A percentile compares a stretch with the other conserved stretches of the same genome.
Conservation (phyloP, 768 basidiomycete species). For the Plicaturopsis crispa region DNA sequence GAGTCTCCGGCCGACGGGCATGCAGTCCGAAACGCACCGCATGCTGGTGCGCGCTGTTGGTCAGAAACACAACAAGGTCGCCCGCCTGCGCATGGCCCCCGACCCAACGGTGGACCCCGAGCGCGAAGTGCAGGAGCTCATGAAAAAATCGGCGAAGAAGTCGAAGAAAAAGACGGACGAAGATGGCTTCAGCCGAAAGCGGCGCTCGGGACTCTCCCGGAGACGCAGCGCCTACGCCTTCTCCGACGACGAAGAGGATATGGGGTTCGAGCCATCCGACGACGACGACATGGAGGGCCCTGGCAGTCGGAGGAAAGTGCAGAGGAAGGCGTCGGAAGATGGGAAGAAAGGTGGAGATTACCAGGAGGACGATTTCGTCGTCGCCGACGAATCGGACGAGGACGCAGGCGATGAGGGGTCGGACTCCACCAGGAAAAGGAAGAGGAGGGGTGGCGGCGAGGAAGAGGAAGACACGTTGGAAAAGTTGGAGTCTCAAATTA, state of each 20-base stretch:
- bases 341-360: conserved; percentile 60
- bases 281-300: conserved; percentile 48
- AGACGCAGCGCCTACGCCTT: conserved; percentile 38
- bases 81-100: conserved; percentile 72
- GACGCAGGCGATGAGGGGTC: conserved; percentile 35
- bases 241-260: conserved; percentile 59
- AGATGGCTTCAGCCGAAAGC: conserved; percentile 40
- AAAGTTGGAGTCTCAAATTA: conserved; percentile 61
- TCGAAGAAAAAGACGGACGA: conserved; percentile 49
- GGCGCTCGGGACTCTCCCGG: conserved; percentile 32
- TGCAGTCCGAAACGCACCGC: conserved; percentile 86
- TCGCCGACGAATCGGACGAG: conserved; percentile 70
- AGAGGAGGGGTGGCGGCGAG: conserved; percentile 28
- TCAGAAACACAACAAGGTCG: conserved; percentile 77
- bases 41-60: conserved; percentile 84
- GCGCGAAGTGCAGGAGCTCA: conserved; percentile 60
- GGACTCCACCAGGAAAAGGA: conserved; percentile 31
- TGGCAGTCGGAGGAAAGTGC: conserved; percentile 18
- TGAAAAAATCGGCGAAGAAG: conserved; percentile 58
- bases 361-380: conserved; percentile 81
- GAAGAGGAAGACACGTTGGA: conserved; percentile 60
- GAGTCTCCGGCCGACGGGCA: conserved; percentile 78
- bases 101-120: conserved; percentile 74
- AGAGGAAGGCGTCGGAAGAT: conserved; percentile 36
- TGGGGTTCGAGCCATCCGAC: conserved; percentile 45